Conservation (phyloP, 495 filamentous ascomycete species). For the Podospora fimiseda region DNA sequence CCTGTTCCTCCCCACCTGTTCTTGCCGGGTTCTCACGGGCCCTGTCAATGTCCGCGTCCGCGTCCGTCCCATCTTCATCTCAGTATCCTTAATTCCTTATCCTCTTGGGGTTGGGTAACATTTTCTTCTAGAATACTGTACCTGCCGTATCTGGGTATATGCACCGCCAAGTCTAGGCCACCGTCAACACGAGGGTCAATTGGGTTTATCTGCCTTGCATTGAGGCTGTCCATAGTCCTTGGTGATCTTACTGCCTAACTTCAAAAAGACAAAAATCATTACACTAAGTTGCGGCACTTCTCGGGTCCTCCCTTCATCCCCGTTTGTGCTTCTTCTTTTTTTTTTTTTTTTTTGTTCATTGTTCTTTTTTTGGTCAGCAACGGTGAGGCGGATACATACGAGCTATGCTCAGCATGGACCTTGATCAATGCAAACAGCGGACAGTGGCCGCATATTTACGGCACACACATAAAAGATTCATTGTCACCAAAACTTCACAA, state of each 20-base stretch:
- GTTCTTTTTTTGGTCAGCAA: background rate
- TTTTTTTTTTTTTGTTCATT: background rate
- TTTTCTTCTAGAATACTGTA: background rate
- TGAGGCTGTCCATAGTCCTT: slow-evolving; percentile 2
- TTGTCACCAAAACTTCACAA: too few species aligned
- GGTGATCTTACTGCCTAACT: slow-evolving; percentile 2
- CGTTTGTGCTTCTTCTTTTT: background rate
- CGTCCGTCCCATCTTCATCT: too few species aligned
- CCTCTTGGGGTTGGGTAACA: too few species aligned
- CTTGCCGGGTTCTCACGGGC: too few species aligned
- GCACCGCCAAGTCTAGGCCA: background rate
- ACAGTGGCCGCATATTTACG: too few species aligned
- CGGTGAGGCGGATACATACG: background rate
- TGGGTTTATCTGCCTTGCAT: background rate
- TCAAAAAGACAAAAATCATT: background rate
- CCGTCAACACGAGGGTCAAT: background rate
- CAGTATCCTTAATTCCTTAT: too few species aligned
- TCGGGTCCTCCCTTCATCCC: background rate
- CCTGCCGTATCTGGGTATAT: background rate
- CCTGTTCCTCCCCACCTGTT: too few species aligned
- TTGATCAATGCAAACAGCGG: too few species aligned
- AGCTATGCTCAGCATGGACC: too few species aligned
- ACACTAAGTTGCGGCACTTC: background rate
- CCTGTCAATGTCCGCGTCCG: too few species aligned
- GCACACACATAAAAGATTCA: too few species aligned